These are phyloP conservation scores for Aspergillus saccharolyticus DNA, from an alignment of 495 filamentous ascomycete species.

Conservation along the genomic window DNA sequence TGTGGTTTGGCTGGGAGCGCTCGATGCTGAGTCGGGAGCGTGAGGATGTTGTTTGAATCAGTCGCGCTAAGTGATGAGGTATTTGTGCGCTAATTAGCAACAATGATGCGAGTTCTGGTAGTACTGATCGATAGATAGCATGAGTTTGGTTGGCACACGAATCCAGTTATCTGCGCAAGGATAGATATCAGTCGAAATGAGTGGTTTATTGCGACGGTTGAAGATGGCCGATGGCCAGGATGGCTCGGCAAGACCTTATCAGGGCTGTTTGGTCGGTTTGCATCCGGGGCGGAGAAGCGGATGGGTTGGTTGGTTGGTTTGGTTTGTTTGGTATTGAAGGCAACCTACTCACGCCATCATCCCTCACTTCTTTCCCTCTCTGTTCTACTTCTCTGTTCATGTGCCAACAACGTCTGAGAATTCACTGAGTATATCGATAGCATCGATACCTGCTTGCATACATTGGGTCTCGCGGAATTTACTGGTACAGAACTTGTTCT, in stretches of 20 bases:
- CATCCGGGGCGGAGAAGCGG: slow-evolving; percentile 13
- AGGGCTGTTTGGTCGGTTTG: slow-evolving; percentile 39
- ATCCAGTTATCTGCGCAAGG: not conserved
- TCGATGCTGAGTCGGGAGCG: not conserved
- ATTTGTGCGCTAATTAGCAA: no score
- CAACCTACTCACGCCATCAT: not conserved
- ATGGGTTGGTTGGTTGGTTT: not conserved
- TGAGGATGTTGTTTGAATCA: not conserved
- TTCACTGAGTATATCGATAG: no score
- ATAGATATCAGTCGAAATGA: not conserved
- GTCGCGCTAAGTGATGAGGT: not conserved
- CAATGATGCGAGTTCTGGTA: no score
- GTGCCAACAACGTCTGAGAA: no score
- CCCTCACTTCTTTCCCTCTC: slow-evolving; percentile 1
- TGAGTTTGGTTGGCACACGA: not conserved
- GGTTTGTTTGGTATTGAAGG: not conserved
- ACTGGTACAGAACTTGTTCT: not conserved
- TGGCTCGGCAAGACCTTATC: slow-evolving; percentile 25
- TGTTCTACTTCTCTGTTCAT: not conserved
- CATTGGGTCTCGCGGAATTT: no score
- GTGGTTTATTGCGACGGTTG: not conserved
- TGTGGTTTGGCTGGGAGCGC: not conserved
- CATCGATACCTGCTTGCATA: no score
- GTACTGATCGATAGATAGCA: not conserved
- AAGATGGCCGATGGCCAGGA: no score